phyloP scores from a whole-genome alignment of 352 stramenopile genomes.

The Aphanomyces cochlioides region DNA sequence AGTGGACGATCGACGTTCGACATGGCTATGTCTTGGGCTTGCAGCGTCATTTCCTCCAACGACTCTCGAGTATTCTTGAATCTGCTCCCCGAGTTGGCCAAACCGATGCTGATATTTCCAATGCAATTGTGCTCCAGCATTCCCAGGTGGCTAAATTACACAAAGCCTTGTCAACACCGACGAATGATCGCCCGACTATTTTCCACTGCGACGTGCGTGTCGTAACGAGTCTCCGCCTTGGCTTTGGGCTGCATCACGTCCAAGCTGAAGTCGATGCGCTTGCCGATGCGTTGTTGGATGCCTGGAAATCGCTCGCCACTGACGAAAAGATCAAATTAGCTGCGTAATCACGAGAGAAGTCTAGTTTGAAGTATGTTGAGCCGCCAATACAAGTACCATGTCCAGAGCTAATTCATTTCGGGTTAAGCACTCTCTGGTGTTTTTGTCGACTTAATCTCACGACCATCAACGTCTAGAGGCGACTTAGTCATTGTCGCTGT shows the following conservation, averaged over 20 bases:
- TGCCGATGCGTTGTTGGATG: conserved; percentile 9
- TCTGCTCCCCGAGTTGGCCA: not conserved
- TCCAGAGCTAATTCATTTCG: not conserved
- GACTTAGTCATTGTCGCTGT: not conserved
- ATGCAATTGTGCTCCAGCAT: conserved; percentile 19
- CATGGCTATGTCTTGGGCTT: conserved; percentile 20
- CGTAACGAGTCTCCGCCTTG: conserved; percentile 6
- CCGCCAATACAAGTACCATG: not conserved
- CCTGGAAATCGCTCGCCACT: not conserved
- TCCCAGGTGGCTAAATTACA: not conserved
- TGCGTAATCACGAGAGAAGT: not conserved
- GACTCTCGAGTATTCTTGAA: not conserved
- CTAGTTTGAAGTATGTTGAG: not conserved
- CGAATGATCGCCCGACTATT: not conserved
- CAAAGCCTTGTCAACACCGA: not conserved
- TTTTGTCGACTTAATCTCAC: not conserved
- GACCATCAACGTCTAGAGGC: not conserved
- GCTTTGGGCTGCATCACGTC: conserved; percentile 26
- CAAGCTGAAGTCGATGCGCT: conserved; percentile 4
- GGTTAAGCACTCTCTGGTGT: not conserved
- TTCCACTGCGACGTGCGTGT: conserved; percentile 26
- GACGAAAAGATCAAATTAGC: not conserved
- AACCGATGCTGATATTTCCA: conserved; percentile 7
- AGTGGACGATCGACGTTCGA: not conserved
- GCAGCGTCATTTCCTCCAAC: conserved; percentile 1